Percentiles rank a stretch among this genome's conserved stretches.
Evolutionary conservation across 164 flowering plant genomes (phyloP).

Genomic region (Buxus sempervirens): DNA sequence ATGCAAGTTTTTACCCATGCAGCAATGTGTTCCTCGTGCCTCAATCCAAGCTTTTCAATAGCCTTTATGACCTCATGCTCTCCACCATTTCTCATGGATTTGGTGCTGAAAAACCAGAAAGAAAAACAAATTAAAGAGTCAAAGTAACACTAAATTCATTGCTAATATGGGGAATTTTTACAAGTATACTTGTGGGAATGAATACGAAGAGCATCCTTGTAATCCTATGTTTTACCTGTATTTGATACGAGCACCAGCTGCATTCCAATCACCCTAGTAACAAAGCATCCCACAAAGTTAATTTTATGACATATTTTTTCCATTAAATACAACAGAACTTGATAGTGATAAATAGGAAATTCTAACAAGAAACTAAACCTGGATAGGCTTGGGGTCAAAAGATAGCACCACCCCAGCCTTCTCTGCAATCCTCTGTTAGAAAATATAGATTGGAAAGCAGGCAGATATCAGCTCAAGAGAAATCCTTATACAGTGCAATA

Average conservation of each 20-base stretch:
- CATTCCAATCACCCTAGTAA: conserved; percentile 67
- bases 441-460: not conserved
- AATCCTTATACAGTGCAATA: not conserved
- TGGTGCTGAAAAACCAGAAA: conserved; percentile 32
- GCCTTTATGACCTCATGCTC: conserved; percentile 60
- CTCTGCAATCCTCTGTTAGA: conserved; percentile 72
- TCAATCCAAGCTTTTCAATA: conserved; percentile 48
- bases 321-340: not conserved
- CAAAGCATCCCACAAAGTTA: not conserved
- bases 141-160: not conserved
- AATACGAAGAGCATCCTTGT: not conserved
- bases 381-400: conserved; percentile 66
- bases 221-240: conserved; percentile 38
- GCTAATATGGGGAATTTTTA: not conserved
- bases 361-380: no score
- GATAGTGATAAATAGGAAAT: not conserved
- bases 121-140: not conserved
- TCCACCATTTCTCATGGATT: conserved; percentile 56
- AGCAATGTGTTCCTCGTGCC: conserved; percentile 68
- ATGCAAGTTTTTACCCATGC: conserved; percentile 28
- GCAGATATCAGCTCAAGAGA: not conserved
- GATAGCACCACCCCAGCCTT: conserved; percentile 64
- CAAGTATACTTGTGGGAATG: not conserved
- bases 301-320: not conserved
- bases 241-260: conserved; percentile 70